These are phyloP conservation scores for Mycena pura DNA, from an alignment of 768 basidiomycete species.

Conservation along the genomic window DNA sequence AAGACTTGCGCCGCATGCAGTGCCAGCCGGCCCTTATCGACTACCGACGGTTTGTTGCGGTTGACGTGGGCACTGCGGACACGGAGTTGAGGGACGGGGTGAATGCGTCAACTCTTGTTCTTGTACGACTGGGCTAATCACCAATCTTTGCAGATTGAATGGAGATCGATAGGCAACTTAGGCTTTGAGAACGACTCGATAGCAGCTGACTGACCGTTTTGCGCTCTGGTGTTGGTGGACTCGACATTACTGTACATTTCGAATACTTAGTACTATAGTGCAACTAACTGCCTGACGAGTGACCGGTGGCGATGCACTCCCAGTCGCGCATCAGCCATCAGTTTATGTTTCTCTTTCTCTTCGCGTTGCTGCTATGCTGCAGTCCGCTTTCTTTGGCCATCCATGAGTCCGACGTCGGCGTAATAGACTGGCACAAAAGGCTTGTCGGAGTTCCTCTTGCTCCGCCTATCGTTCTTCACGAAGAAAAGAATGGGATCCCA, in stretches of 20 bases:
- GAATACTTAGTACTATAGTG: too few relatives aligned
- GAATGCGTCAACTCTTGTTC: too few relatives aligned
- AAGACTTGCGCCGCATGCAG: conserved; percentile 17
- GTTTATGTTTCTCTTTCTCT: conserved; percentile 13
- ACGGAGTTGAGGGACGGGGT: too few relatives aligned
- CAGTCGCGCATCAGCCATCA: neutral
- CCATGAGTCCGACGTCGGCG: conserved; percentile 77
- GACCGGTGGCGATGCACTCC: neutral
- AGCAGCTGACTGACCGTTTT: too few relatives aligned
- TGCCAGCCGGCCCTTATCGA: neutral
- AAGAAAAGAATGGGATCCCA: conserved; percentile 31
- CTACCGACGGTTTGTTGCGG: conserved; percentile 12
- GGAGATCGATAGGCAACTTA: too few relatives aligned
- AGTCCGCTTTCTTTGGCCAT: conserved; percentile 48
- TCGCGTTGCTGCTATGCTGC: conserved; percentile 21
- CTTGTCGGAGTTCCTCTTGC: conserved; percentile 76
- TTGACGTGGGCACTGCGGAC: neutral
- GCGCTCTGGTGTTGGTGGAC: too few relatives aligned
- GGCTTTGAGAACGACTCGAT: too few relatives aligned
- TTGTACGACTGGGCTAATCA: too few relatives aligned
- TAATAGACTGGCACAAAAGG: conserved; percentile 88
- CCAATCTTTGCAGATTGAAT: too few relatives aligned
- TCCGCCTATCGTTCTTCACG: conserved; percentile 65
- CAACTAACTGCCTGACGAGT: too few relatives aligned
- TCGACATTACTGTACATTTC: too few relatives aligned